Evolutionary conservation across 768 basidiomycete genomes (phyloP), one percentile per base, ranked within the genome.

Genomic region (Tricholoma terreum): DNA sequence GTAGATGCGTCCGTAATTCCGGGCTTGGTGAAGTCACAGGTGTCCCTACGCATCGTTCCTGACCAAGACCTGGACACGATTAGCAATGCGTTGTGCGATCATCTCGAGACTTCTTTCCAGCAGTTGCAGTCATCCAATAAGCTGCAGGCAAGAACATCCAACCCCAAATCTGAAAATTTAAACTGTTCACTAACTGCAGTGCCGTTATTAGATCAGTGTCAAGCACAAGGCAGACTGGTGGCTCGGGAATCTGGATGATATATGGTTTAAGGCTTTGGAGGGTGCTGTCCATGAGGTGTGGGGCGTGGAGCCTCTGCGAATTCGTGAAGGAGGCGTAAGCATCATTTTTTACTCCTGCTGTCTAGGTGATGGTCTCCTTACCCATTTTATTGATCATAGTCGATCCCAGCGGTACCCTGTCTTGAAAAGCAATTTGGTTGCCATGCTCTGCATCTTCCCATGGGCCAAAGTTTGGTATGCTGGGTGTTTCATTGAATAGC

Each of bases 221-320:
- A 84, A 89, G 42, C 90, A 92, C 58, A 87, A 83, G 2, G 94
- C 94, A 0, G 89, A 94, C 65, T 98, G 95, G 95, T 99, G 96
- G 96, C 79, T 99, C 2, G 94, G 95, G 0, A 85, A 89, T 54
- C 80, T 96, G 38, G 84, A 92, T 54, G 87, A 89, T 57, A 81
- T 81, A 3, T 97, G 91, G 85, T 96, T 95, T 76, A 82, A 85
- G 61, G 86, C 90, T 0, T 79, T 99, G 51, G 92, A 96, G 68
- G 74, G 77, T 36, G 89, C 93, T 19, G 85, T 99, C 0, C 76
- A 80, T 50, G 86, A 90, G 45, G 92, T 95, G 64, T 99, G 96
- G 96, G 86, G 86, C 4, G 76, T 86, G 42, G 80, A 86, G 58
- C 96, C 96, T 4, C 71, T 97, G 59, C 84, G 90, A 22, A 95